phyloP scores from a whole-genome alignment of 345 rosid species.

The Lepidium sativum region DNA sequence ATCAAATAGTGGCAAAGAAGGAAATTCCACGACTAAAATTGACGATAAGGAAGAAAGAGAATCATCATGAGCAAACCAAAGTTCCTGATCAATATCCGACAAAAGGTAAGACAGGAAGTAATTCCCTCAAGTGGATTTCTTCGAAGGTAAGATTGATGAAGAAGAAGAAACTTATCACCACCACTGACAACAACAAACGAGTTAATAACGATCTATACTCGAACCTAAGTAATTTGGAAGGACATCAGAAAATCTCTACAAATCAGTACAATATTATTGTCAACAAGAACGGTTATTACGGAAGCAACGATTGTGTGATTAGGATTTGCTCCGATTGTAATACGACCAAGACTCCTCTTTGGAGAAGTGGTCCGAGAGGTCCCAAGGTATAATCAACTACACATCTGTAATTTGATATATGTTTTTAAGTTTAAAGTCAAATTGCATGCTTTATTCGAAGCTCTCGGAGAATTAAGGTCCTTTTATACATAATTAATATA shows the following conservation, averaged over 20 bases:
- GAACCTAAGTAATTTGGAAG: not conserved
- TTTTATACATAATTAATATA: not conserved
- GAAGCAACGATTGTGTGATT: slow-evolving; percentile 8
- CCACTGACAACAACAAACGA: slow-evolving; percentile 15
- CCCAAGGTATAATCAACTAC: slow-evolving; percentile 58
- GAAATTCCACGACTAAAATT: slow-evolving; percentile 16
- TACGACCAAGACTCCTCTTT: slow-evolving; percentile 93
- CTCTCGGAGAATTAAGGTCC: not conserved
- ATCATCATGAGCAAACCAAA: slow-evolving; percentile 24
- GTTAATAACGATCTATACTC: not conserved
- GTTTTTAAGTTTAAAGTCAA: not conserved
- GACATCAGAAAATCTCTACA: slow-evolving; percentile 17
- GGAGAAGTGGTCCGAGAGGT: slow-evolving; percentile 94
- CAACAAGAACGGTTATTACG: slow-evolving; percentile 26
- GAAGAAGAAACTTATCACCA: slow-evolving; percentile 40
- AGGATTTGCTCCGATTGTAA: slow-evolving; percentile 71
- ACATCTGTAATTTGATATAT: not conserved
- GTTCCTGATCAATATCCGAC: slow-evolving; percentile 25
- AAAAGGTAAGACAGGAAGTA: slow-evolving; percentile 9
- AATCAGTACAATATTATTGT: not conserved
- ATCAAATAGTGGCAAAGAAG: slow-evolving; percentile 21
- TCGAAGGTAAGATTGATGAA: slow-evolving; percentile 68
- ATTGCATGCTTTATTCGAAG: not conserved
- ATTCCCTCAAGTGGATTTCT: slow-evolving; percentile 56
- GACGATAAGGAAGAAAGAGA: slow-evolving; percentile 20